Percentiles rank a stretch among this genome's conserved stretches.
phyloP scores from a whole-genome alignment of 306 rosid genomes.

The Cucurbita ficifolia region DNA sequence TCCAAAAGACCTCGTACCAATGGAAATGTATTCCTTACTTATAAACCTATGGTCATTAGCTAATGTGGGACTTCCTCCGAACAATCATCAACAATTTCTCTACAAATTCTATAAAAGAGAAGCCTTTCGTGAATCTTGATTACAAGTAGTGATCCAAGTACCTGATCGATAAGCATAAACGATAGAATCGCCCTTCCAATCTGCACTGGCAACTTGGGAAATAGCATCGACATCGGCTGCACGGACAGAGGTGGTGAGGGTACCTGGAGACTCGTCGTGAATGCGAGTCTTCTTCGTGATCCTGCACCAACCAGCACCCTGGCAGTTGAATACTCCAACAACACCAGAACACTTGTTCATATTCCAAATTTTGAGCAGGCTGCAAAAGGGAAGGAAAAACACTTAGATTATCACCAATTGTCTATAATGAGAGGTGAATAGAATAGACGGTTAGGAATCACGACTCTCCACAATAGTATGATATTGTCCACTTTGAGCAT shows the following conservation, averaged over 20 bases:
- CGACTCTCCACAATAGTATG: no score
- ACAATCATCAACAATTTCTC: no score
- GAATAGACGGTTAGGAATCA: background rate
- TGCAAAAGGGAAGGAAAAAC: slow-evolving; percentile 14
- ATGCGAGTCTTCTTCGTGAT: slow-evolving; percentile 58
- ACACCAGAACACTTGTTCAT: slow-evolving; percentile 82
- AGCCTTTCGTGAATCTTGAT: background rate
- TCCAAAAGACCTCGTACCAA: no score
- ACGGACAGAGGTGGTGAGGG: slow-evolving; percentile 49
- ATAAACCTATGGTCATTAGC: no score
- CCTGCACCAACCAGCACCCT: slow-evolving; percentile 99
- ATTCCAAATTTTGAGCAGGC: slow-evolving; percentile 97
- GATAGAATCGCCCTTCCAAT: slow-evolving; percentile 61
- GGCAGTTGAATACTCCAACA: slow-evolving; percentile 89
- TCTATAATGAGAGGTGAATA: background rate
- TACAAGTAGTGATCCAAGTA: slow-evolving; percentile 1
- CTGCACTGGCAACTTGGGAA: slow-evolving; percentile 46
- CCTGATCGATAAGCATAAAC: slow-evolving; percentile 62
- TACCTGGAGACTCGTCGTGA: slow-evolving; percentile 59
- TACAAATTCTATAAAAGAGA: background rate
- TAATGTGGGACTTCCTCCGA: no score
- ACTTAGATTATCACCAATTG: background rate
- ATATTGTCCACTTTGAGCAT: no score
- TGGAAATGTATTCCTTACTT: no score
- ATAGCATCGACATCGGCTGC: slow-evolving; percentile 58